A percentile compares a stretch with the other conserved stretches of the same genome.
Evolutionary conservation across 164 flowering plant species (phyloP).

Genomic region (Vitis amurensis): DNA sequence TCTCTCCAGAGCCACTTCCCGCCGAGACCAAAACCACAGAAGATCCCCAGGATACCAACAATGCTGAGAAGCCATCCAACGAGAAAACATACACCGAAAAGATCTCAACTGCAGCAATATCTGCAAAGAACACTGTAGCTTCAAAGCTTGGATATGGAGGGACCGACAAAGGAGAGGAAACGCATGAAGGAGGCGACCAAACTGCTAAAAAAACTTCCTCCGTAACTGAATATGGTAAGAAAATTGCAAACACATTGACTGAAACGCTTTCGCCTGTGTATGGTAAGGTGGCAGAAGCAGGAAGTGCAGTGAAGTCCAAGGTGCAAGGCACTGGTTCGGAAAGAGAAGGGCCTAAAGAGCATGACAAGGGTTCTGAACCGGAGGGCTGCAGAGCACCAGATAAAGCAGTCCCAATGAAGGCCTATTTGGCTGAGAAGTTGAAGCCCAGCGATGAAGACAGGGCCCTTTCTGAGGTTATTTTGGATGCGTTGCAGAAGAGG

Average conservation of each 20-base stretch:
- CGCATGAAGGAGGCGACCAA: too few relatives aligned
- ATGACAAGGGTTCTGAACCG: not conserved
- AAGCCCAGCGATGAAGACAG: slow-evolving; percentile 32
- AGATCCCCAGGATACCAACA: not conserved
- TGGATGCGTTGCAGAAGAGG: slow-evolving; percentile 27
- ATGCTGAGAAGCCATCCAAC: not conserved
- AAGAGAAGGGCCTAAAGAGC: too few relatives aligned
- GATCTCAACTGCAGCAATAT: not conserved
- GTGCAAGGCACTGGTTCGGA: slow-evolving; percentile 9
- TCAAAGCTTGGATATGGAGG: slow-evolving; percentile 15
- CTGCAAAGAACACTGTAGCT: slow-evolving; percentile 15
- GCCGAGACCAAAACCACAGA: not conserved
- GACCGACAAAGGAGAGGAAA: not conserved
- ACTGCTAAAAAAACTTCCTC: slow-evolving; percentile 7
- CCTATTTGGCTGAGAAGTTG: slow-evolving; percentile 50
- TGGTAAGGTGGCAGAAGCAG: slow-evolving; percentile 40
- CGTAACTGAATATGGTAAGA: slow-evolving; percentile 15
- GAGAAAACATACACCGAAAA: not conserved
- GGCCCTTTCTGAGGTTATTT: slow-evolving; percentile 57
- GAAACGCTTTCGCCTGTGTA: slow-evolving; percentile 45
- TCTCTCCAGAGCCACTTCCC: slow-evolving; percentile 38
- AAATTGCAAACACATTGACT: slow-evolving; percentile 25
- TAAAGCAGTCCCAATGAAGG: slow-evolving; percentile 43
- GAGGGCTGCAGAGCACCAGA: slow-evolving; percentile 17
- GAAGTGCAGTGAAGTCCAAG: slow-evolving; percentile 37